Evolutionary conservation across 495 filamentous ascomycete genomes (phyloP), one percentile per base, ranked within the genome.

Genomic region (Neurospora pannonica): DNA sequence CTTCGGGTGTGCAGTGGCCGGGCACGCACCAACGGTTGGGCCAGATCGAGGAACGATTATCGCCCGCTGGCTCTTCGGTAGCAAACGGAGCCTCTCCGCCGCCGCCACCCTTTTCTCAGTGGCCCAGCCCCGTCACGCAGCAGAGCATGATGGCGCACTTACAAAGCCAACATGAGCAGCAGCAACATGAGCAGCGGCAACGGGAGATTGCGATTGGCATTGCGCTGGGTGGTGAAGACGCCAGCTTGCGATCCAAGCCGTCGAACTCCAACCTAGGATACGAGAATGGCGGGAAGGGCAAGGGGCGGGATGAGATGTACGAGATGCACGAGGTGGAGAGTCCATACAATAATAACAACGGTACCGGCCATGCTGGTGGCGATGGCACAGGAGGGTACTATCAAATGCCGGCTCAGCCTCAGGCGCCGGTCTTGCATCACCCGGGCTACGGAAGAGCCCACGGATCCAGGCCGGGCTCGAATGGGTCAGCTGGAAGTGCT

Each of bases 311-410:
- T 36, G 80, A 79, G 70, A 62, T 72, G 42, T 81, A 81, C 70
- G 80, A 81, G 72, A 77, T 83, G 79, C 74, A 77, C 46, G 74
- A 78, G 72, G 78, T 82, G 1, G 79, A 82, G 46, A 79, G 77
- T 60, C 80, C 80, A 15, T 80, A 79, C 48, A 77, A 67, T 11
- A 75, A 71, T 37, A 74, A 71, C 3, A 71, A 40, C n/a, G n/a
- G n/a, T 15, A 70, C 72, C 36, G 34, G 31, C 11, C 42, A 71
- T 19, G 13, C 15, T 34, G 54, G 54, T 67, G 3, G 15, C 31
- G 54, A 67, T 67, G 54, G 54, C 28, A 15, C 54, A 10, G 54
- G 54, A 67, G 74, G 60, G 17, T 71, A 77, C 15, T 75, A 78
- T 71, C 71, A 74, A 48, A 76, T 79, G 76, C 78, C 81, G 4